Evolutionary conservation across 371 early-diverging fungal species (phyloP).

Genomic region (Mucor indicus): DNA sequence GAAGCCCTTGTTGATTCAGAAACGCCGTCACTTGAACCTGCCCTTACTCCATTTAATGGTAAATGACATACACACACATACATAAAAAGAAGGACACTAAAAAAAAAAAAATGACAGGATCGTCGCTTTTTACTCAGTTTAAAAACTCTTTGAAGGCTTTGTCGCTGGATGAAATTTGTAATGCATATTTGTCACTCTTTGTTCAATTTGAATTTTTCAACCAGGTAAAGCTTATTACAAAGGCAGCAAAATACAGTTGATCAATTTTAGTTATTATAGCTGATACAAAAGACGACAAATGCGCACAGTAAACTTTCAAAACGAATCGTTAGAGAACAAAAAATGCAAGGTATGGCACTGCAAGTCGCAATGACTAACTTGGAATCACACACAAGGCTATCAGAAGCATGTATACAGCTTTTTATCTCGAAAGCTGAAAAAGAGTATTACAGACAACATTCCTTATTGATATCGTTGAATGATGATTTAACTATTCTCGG

Average conservation of each 20-base stretch:
- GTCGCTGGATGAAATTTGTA: slow-evolving; percentile 14
- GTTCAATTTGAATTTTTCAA: slow-evolving; percentile 29
- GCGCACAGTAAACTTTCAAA: slow-evolving; percentile 45
- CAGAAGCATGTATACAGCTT: slow-evolving; percentile 3
- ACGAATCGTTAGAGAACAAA: slow-evolving; percentile 47
- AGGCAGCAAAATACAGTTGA: too few species aligned
- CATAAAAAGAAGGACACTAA: too few species aligned
- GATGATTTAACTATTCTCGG: slow-evolving; percentile 26
- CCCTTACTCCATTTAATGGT: slow-evolving; percentile 28
- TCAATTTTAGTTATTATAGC: too few species aligned
- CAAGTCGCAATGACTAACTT: slow-evolving; percentile 61
- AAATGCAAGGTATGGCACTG: slow-evolving; percentile 55
- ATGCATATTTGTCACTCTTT: slow-evolving; percentile 23
- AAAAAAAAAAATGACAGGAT: background rate
- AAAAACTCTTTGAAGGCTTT: slow-evolving; percentile 4
- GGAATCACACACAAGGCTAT: slow-evolving; percentile 41
- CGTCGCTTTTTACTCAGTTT: background rate
- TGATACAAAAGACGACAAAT: slow-evolving; percentile 27
- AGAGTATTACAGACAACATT: slow-evolving; percentile 21
- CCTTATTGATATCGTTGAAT: slow-evolving; percentile 14
- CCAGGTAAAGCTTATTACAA: slow-evolving; percentile 27
- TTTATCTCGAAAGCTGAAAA: slow-evolving; percentile 22
- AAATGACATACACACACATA: background rate
- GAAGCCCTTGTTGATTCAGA: slow-evolving; percentile 31
- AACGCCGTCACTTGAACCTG: slow-evolving; percentile 33